These are phyloP conservation scores for Wickerhamiella galacta DNA, from an alignment of 805 yeast species.

Conservation along the genomic window DNA sequence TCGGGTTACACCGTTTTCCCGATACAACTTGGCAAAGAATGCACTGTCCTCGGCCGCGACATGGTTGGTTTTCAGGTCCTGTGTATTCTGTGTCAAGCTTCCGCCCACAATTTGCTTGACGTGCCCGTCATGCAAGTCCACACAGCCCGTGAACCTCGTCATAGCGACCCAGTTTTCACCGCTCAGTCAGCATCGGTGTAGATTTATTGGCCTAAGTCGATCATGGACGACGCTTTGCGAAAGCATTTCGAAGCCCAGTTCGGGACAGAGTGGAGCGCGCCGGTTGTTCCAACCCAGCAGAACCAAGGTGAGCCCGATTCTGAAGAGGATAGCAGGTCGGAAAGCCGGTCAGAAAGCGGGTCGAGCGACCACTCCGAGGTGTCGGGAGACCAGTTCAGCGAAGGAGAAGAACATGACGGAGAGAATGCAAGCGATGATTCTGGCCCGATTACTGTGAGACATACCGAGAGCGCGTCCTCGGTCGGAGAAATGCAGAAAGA, in stretches of 20 bases:
- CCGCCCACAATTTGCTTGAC: constrained; percentile 98
- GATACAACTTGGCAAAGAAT: constrained; percentile 59
- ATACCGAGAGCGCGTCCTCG: constrained; percentile 18
- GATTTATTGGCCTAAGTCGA: background rate
- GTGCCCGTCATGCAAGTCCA: constrained; percentile 85
- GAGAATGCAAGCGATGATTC: constrained; percentile 7
- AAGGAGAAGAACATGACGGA: too few species aligned
- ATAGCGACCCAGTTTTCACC: constrained; percentile 24
- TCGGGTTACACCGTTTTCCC: constrained; percentile 39
- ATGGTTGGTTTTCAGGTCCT: constrained; percentile 48
- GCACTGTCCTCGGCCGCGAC: constrained; percentile 60
- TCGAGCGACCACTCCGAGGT: too few species aligned
- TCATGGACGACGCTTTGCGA: background rate
- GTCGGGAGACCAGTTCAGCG: too few species aligned
- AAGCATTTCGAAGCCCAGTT: constrained; percentile 22
- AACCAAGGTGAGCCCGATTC: background rate
- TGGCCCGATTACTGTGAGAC: constrained; percentile 21
- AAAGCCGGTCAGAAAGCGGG: too few species aligned
- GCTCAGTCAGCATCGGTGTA: too few species aligned
- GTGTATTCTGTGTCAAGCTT: constrained; percentile 36
- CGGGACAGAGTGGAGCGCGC: constrained; percentile 18
- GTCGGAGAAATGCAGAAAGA: constrained; percentile 11
- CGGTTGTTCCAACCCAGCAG: constrained; percentile 6
- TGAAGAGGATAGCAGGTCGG: background rate
- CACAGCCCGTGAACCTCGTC: constrained; percentile 88